Evolutionary conservation across 1,284 basidiomycete species (phyloP).

Genomic region (Tilletia caries): DNA sequence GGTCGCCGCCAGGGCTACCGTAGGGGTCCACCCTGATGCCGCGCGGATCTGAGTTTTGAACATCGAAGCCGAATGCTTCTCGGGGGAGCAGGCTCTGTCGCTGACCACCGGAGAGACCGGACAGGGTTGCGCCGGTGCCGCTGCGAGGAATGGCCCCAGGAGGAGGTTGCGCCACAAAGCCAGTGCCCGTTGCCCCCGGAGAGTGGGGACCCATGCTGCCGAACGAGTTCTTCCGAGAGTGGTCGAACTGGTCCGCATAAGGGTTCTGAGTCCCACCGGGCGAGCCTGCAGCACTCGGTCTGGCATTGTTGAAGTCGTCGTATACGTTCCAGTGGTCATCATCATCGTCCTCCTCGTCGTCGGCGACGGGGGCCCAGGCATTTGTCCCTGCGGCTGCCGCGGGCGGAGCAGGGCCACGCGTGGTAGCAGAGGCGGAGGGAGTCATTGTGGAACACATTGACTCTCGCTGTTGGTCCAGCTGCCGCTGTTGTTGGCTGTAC

Average conservation of each 20-base stretch:
- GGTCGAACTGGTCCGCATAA: conserved; percentile 19
- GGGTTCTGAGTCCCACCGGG: conserved; percentile 14
- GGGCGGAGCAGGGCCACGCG: neutral
- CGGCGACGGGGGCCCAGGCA: conserved; percentile 10
- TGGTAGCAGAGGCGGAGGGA: conserved; percentile 5
- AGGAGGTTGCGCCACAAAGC: neutral
- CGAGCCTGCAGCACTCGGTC: conserved; percentile 23
- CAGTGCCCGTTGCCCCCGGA: neutral
- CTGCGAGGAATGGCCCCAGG: conserved; percentile 2
- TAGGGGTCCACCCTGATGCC: conserved; percentile 21
- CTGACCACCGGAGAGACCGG: conserved; percentile 19
- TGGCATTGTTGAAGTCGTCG: conserved; percentile 47
- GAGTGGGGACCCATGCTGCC: neutral
- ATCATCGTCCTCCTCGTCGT: conserved; percentile 29
- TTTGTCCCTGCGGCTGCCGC: neutral
- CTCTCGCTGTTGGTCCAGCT: conserved; percentile 1
- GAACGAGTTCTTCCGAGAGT: conserved; percentile 17
- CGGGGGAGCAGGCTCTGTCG: conserved; percentile 31
- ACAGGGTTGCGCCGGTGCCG: conserved; percentile 24
- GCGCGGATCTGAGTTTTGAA: conserved; percentile 36
- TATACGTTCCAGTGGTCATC: conserved; percentile 47
- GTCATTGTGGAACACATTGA: conserved; percentile 4
- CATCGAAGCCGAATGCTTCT: conserved; percentile 44
- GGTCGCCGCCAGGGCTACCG: neutral
- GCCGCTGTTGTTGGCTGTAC: conserved; percentile 17